phyloP scores from a whole-genome alignment of 2,329 filamentous ascomycete genomes.

The Sporothrix pallida region DNA sequence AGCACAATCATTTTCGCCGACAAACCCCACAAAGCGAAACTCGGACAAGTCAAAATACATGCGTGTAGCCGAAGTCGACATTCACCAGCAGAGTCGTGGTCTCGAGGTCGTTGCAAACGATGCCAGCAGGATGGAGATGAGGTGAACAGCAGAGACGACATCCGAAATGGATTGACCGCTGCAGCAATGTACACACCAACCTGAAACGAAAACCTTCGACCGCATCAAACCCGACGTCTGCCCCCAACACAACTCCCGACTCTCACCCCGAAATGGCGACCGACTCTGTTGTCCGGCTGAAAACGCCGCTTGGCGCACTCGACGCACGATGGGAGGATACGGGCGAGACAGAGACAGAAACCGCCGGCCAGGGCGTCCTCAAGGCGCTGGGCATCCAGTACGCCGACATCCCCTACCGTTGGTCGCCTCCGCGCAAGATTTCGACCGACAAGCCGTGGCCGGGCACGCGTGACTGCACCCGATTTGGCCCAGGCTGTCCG shows the following conservation, averaged over 20 bases:
- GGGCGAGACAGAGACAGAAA: constrained; percentile 33
- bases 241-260: not conserved
- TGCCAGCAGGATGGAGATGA: not conserved
- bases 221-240: not conserved
- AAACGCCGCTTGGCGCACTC: constrained; percentile 29
- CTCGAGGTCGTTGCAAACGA: not conserved
- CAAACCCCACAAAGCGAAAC: not conserved
- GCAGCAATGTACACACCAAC: not conserved
- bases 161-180: not conserved
- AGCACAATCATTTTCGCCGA: not conserved
- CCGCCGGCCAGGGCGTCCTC: constrained; percentile 28
- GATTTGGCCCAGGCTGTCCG: constrained; percentile 25
- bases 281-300: constrained; percentile 36
- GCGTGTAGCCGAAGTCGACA: not conserved
- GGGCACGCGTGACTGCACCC: constrained; percentile 19
- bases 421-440: constrained; percentile 17
- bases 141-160: not conserved
- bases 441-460: not conserved
- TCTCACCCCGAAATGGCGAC: not conserved
- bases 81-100: not conserved
- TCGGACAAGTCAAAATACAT: not conserved
- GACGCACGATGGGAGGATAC: constrained; percentile 40
- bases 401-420: constrained; percentile 21
- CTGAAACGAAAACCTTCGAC: not conserved
- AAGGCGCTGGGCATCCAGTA: constrained; percentile 25